Evolutionary conservation across 1,284 basidiomycete species (phyloP).

Genomic region (Tausonia pullulans): DNA sequence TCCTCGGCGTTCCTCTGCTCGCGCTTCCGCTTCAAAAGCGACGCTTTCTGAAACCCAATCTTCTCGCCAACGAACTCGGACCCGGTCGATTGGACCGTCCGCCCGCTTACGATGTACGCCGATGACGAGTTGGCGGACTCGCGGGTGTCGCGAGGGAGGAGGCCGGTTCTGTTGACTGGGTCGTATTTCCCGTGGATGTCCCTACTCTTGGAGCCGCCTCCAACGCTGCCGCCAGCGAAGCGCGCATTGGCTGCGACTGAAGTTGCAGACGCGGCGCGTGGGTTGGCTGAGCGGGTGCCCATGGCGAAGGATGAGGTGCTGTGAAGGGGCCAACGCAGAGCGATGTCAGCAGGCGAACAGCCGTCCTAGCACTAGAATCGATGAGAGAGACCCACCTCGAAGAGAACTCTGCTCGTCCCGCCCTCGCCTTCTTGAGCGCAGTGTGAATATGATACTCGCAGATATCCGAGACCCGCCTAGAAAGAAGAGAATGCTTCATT

Average conservation of each 20-base stretch:
- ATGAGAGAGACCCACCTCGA: constrained; percentile 45
- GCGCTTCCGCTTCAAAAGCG: constrained; percentile 52
- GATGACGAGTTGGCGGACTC: constrained; percentile 32
- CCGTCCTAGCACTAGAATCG: constrained; percentile 11
- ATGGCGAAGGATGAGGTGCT: constrained; percentile 59
- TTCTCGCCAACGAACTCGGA: constrained; percentile 48
- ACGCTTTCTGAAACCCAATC: constrained; percentile 61
- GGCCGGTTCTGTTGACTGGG: constrained; percentile 40
- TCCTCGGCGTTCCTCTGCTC: constrained; percentile 49
- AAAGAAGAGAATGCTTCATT: not conserved
- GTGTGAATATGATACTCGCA: constrained; percentile 82
- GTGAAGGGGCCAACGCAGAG: constrained; percentile 12
- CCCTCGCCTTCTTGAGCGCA: constrained; percentile 61
- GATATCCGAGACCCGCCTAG: constrained; percentile 45
- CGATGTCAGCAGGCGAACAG: not conserved
- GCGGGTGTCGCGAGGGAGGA: constrained; percentile 25
- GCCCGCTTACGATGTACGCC: constrained; percentile 69
- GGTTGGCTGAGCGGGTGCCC: constrained; percentile 17
- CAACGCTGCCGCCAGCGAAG: not conserved
- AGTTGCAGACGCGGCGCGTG: constrained; percentile 27
- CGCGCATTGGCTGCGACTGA: not conserved
- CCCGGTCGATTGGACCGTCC: constrained; percentile 38
- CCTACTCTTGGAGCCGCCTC: not conserved
- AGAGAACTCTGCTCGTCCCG: constrained; percentile 69
- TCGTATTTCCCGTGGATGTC: constrained; percentile 33